Evolutionary conservation across 164 flowering plant genomes (phyloP), one percentile per base, ranked within the genome.

Genomic region (Magnolia sinica): DNA sequence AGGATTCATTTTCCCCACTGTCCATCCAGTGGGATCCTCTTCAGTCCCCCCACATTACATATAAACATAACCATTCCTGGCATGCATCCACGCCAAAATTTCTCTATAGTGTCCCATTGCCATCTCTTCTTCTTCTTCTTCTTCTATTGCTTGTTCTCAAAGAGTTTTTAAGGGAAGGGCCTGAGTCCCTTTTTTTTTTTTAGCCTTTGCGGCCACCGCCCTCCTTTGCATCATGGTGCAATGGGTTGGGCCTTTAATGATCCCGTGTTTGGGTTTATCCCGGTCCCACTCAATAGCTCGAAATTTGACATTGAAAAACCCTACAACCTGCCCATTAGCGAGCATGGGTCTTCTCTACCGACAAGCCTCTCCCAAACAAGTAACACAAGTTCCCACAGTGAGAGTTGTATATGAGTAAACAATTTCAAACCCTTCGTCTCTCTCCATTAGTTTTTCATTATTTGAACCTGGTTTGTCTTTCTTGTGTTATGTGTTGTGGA

Each of bases 271-370:
- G 75, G 61, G 13, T 73, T 77, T 50, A 19, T 8, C 0, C 18
- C 22, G 0, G 64, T 76, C 27, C 76, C 79, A 9, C 76, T 80
- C 11, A 63, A 31, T 13, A 59, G 49, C 4, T 70, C 78, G 8
- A 75, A 81, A 37, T 68, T 78, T 14, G 59, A 27, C 67, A 59
- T 74, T 4, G 77, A 78, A 20, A 58, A 51, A 58, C 80, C 80
- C 16, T 78, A 78, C 49, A 55, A 78, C 27, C 19, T 78, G 22
- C 68, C 69, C 9, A 67, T 1, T 18, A 69, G 55, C 73, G 24
- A 27, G 11, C 79, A 6, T 80, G 86, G 83, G 86, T 84, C 16
- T 82, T 31, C 76, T 65, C 78, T 63, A 76, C 76, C 1, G 83
- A 84, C 72, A 80, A 78, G 55, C 84, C 61, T 63, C 27, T 37